Conservation (phyloP, 345 rosid species). For the Eucalyptus decipiens region DNA sequence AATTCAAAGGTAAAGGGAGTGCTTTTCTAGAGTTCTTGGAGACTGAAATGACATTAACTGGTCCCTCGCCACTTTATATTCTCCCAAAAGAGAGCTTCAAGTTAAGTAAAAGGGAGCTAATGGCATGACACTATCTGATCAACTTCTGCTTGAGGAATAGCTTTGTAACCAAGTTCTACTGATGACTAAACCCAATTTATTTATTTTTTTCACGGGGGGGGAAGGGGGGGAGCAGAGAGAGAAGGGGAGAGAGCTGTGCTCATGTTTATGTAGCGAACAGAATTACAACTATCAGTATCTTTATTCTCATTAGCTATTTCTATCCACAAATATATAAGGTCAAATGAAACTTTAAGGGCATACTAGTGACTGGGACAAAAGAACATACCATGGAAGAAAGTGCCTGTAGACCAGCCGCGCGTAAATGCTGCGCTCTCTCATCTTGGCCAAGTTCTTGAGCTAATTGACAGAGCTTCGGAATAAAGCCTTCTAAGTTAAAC, state of each 20-base stretch:
- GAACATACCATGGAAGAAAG: conserved; percentile 81
- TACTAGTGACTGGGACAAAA: not conserved
- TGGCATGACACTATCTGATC: not conserved
- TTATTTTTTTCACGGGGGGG: not conserved
- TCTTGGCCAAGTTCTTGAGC: conserved; percentile 75
- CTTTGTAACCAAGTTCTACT: not conserved
- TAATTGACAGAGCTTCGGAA: conserved; percentile 79
- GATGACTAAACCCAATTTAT: not conserved
- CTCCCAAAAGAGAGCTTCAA: not conserved
- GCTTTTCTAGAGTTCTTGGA: not conserved
- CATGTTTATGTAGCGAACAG: not conserved
- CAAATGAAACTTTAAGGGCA: not conserved
- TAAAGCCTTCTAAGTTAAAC: conserved; percentile 82
- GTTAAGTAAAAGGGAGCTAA: not conserved
- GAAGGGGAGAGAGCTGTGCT: not conserved
- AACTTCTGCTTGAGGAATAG: not conserved
- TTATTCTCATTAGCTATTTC: not conserved
- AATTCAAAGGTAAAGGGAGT: not conserved
- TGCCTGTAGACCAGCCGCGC: conserved; percentile 76
- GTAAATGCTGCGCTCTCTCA: conserved; percentile 42
- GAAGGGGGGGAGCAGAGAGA: not conserved
- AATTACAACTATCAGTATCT: not conserved
- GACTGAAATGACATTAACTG: not conserved
- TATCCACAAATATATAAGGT: not conserved
- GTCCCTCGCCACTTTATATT: not conserved